A percentile compares a stretch with the other conserved stretches of the same genome.
Conservation (phyloP, 2,329 filamentous ascomycete genomes). For the Colletotrichum shisoi region DNA sequence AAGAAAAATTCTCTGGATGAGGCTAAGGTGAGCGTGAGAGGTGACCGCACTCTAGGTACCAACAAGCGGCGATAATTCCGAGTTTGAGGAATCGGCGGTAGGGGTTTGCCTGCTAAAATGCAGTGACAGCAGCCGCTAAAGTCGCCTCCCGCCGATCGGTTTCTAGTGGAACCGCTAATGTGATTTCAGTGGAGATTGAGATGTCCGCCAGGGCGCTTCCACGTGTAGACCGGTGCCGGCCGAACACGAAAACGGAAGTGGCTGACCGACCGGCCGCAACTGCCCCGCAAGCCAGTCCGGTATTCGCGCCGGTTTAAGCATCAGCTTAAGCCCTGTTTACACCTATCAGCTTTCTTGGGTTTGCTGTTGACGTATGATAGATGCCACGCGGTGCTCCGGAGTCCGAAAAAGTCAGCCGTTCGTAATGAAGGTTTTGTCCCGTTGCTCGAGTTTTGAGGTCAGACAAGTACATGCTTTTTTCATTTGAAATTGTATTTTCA, state of each 20-base stretch:
- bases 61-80: slow-evolving; percentile 24
- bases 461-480: neutral
- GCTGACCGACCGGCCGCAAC: neutral
- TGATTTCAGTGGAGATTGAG: slow-evolving; percentile 11
- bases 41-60: slow-evolving; percentile 3
- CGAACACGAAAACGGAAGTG: neutral
- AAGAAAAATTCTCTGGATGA: slow-evolving; percentile 32
- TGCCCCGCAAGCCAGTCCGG: neutral
- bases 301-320: neutral
- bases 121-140: slow-evolving; percentile 16
- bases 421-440: neutral
- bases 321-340: neutral
- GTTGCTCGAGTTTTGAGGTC: neutral
- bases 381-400: neutral
- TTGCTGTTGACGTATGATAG: too few species aligned
- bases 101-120: slow-evolving; percentile 18
- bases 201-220: neutral
- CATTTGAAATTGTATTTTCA: neutral
- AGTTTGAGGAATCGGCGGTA: slow-evolving; percentile 11
- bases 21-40: slow-evolving; percentile 17
- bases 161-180: slow-evolving; percentile 24
- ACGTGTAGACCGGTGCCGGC: slow-evolving; percentile 10
- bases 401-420: neutral
- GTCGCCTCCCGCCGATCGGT: slow-evolving; percentile 16
- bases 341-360: neutral